Conservation (phyloP, 1,284 basidiomycete species). For the Microstroma glucosiphilum region DNA sequence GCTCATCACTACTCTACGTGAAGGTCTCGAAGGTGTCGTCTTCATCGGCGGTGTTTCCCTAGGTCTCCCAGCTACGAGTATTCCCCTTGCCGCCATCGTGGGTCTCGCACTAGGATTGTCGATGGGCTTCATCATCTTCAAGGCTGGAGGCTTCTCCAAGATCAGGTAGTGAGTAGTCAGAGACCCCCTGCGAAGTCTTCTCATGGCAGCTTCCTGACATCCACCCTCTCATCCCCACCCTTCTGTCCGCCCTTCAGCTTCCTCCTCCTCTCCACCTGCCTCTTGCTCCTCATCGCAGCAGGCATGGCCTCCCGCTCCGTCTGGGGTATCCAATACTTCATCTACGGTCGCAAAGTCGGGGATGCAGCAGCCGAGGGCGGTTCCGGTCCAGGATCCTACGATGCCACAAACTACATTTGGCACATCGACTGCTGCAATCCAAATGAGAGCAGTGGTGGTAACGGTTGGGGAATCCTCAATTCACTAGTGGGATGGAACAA, state of each 20-base stretch:
- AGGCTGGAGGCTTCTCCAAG: constrained; percentile 27
- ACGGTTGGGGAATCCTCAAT: constrained; percentile 44
- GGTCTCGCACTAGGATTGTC: constrained; percentile 32
- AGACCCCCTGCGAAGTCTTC: neutral
- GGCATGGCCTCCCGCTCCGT: constrained; percentile 41
- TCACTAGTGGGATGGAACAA: constrained; percentile 47
- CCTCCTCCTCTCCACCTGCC: constrained; percentile 38
- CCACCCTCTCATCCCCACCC: neutral
- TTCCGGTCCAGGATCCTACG: constrained; percentile 38
- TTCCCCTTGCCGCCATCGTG: constrained; percentile 45
- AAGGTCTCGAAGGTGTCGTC: constrained; percentile 46
- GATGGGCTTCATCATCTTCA: constrained; percentile 40
- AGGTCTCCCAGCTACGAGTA: constrained; percentile 40
- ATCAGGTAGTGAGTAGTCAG: constrained; percentile 21
- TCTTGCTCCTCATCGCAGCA: constrained; percentile 42
- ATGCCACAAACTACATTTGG: constrained; percentile 38
- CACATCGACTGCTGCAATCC: constrained; percentile 73
- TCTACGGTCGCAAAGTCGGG: constrained; percentile 37
- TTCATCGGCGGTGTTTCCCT: constrained; percentile 48
- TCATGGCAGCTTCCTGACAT: neutral
- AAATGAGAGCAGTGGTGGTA: constrained; percentile 53
- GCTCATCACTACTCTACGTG: constrained; percentile 44
- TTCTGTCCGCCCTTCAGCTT: constrained; percentile 16
- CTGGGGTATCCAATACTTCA: constrained; percentile 42
- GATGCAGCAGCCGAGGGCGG: constrained; percentile 40